Percentiles rank a stretch among this genome's conserved stretches.
Evolutionary conservation across 23 red algal species (phyloP).

Genomic region (Agarophyton chilense): DNA sequence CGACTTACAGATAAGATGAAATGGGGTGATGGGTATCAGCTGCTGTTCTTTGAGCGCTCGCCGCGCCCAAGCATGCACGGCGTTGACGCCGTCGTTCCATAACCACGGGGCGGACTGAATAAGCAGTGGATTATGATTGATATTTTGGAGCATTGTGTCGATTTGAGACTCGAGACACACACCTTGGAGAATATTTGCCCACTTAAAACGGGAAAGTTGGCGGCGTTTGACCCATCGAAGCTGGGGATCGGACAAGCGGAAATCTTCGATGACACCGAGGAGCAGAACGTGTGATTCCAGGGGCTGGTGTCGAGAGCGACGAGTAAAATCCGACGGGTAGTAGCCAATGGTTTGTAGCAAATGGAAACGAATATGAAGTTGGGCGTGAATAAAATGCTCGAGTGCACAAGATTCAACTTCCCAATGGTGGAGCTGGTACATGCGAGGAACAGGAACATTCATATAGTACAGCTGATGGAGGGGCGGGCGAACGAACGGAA

Average conservation of each 20-base stretch:
- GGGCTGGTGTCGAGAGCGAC: not conserved
- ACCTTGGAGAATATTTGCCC: not conserved
- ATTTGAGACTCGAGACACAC: not conserved
- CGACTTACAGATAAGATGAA: not conserved
- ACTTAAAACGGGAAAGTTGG: not conserved
- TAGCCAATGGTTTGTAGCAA: not conserved
- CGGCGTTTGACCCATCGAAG: not conserved
- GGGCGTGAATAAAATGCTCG: not conserved
- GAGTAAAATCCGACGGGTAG: not conserved
- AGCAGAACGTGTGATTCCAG: not conserved
- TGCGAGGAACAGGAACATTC: not conserved
- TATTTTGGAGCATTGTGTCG: not conserved
- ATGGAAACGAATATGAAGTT: not conserved
- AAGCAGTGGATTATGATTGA: not conserved
- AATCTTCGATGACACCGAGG: not conserved
- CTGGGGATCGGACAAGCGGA: not conserved
- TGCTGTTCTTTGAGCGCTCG: not conserved
- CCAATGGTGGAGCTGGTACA: not conserved
- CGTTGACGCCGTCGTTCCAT: not conserved
- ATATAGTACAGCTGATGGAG: not conserved
- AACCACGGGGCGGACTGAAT: not conserved
- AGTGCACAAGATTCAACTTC: not conserved
- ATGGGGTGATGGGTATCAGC: not conserved
- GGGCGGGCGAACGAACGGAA: not conserved
- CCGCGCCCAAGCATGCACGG: not conserved